These are phyloP conservation scores for Blastomyces emzantsi DNA, from an alignment of 2,329 filamentous ascomycete species.

Conservation along the genomic window DNA sequence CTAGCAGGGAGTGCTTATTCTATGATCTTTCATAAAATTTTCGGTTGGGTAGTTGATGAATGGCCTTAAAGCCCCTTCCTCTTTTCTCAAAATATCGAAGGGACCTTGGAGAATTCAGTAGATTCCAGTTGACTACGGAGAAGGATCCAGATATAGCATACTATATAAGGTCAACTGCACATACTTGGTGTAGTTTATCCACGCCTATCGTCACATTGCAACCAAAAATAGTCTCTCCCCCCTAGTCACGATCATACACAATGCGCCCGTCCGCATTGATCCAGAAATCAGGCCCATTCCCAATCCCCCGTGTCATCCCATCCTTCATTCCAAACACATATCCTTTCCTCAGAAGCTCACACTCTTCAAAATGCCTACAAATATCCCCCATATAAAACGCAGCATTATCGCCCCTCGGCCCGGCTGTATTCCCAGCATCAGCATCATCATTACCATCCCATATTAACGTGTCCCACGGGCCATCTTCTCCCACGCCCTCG, in stretches of 20 bases:
- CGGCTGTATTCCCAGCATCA: not conserved
- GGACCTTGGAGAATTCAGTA: not conserved
- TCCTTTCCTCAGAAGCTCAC: not conserved
- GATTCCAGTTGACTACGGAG: not conserved
- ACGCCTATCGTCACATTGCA: not conserved
- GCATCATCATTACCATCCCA: not conserved
- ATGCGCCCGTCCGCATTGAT: not conserved
- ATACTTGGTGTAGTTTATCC: not conserved
- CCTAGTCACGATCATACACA: not conserved
- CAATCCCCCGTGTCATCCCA: not conserved
- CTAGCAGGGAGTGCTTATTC: not conserved
- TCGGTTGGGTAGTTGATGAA: not conserved
- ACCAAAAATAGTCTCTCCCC: not conserved
- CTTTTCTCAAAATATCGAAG: not conserved
- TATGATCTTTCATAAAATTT: not conserved
- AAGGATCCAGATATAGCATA: too few relatives aligned
- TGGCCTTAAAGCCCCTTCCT: not conserved
- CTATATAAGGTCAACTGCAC: too few relatives aligned
- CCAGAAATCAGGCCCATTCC: not conserved
- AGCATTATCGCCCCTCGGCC: not conserved
- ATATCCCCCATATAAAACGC: not conserved
- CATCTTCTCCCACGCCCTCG: not conserved
- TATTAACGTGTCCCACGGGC: not conserved
- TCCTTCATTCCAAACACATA: slow-evolving; percentile 1
- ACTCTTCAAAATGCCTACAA: not conserved